Evolutionary conservation across 73 alveolate species (phyloP).

Genomic region (Blepharisma japonicum): DNA sequence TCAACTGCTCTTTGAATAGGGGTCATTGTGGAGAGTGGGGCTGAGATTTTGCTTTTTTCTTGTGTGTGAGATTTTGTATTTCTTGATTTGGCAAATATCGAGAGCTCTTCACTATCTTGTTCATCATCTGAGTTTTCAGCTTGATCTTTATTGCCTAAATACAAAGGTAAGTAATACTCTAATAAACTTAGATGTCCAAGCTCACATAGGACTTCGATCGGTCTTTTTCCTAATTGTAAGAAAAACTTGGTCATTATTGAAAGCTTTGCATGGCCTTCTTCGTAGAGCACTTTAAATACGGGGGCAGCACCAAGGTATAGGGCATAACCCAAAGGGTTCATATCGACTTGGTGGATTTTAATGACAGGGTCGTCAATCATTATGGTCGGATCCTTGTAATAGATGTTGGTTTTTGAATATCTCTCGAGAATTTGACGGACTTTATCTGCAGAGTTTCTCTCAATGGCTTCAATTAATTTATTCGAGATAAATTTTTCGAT

Average conservation of each 20-base stretch:
- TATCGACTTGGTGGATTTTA: background rate
- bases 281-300: background rate
- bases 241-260: conserved; percentile 8
- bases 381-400: background rate
- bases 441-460: background rate
- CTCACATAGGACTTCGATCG: conserved; percentile 12
- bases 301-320: background rate
- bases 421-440: background rate
- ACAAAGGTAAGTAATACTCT: conserved; percentile 15
- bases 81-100: conserved; percentile 7
- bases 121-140: background rate
- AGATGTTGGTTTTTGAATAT: background rate
- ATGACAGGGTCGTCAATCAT: background rate
- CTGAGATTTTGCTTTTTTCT: conserved; percentile 1
- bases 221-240: conserved; percentile 5
- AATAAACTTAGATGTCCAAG: background rate
- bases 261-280: background rate
- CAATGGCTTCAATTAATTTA: background rate
- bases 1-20: conserved; percentile 26
- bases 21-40: background rate
- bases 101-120: background rate
- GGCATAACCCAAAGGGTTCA: conserved; percentile 23
- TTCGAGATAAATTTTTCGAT: background rate
- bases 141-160: background rate
- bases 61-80: conserved; percentile 15